Conservation (phyloP, 106 monocot species). For the Acorus calamus region DNA sequence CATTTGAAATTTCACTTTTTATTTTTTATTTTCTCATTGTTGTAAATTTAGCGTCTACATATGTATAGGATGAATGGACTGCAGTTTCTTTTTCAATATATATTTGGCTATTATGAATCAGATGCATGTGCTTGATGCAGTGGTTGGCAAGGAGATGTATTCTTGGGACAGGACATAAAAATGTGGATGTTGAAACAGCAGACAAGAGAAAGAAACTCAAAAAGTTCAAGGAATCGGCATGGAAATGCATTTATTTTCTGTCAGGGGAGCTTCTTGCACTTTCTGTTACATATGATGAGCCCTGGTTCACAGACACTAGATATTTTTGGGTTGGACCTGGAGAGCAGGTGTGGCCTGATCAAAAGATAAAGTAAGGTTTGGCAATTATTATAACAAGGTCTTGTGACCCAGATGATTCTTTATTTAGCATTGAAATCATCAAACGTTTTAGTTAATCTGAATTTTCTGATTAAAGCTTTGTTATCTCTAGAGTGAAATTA, state of each 20-base stretch:
- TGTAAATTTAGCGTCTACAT: too few relatives aligned
- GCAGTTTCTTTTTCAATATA: too few relatives aligned
- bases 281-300: constrained; percentile 72
- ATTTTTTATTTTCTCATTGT: too few relatives aligned
- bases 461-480: constrained; percentile 8
- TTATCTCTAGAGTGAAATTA: constrained; percentile 48
- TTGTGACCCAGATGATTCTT: neutral
- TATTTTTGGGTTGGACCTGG: constrained; percentile 92
- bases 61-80: too few relatives aligned
- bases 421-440: neutral
- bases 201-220: constrained; percentile 54
- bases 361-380: constrained; percentile 60
- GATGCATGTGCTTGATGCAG: constrained; percentile 29
- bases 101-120: too few relatives aligned
- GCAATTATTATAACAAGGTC: neutral
- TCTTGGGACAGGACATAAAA: constrained; percentile 42
- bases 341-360: constrained; percentile 81
- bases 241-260: constrained; percentile 82
- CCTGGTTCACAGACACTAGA: constrained; percentile 79
- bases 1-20: too few relatives aligned
- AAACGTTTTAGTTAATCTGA: neutral
- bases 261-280: constrained; percentile 59
- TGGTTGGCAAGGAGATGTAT: constrained; percentile 37
- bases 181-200: constrained; percentile 30
- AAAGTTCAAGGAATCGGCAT: constrained; percentile 96